Evolutionary conservation across 805 yeast genomes (phyloP).

Genomic region (Saturnispora galanensis): DNA sequence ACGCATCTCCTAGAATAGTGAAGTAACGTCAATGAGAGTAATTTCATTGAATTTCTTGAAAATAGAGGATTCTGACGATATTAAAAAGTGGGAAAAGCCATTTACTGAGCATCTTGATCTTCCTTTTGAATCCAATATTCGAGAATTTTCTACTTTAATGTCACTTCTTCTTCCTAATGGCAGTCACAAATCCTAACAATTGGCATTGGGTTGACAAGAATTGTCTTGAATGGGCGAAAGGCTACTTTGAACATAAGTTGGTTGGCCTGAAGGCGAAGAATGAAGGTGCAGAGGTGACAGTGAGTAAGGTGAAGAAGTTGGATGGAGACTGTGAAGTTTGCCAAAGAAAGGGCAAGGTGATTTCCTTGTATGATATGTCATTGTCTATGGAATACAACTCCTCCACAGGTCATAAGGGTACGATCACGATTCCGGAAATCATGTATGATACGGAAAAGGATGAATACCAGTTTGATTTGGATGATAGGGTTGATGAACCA

Average conservation of each 20-base stretch:
- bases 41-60: too few species aligned
- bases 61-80: too few species aligned
- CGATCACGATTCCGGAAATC: conserved; percentile 79
- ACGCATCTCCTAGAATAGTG: too few species aligned
- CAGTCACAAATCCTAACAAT: conserved; percentile 91
- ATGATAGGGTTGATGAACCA: conserved; percentile 47
- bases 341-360: conserved; percentile 94
- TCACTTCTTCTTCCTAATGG: conserved; percentile 43
- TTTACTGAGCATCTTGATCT: background rate
- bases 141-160: background rate
- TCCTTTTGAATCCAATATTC: too few species aligned
- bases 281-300: conserved; percentile 25
- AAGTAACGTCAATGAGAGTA: too few species aligned
- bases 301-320: conserved; percentile 43
- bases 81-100: background rate
- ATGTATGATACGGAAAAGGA: conserved; percentile 85
- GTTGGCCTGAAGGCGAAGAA: conserved; percentile 36
- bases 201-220: conserved; percentile 99
- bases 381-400: conserved; percentile 36
- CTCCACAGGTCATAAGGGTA: conserved; percentile 36
- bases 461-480: conserved; percentile 77
- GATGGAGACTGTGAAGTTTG: conserved; percentile 97
- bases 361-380: conserved; percentile 77
- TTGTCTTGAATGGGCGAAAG: conserved; percentile 84
- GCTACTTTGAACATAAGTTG: conserved; percentile 58